Base-by-base conservation (phyloP, 2,329 filamentous ascomycete species). In the Diaporthe sp. region DNA sequence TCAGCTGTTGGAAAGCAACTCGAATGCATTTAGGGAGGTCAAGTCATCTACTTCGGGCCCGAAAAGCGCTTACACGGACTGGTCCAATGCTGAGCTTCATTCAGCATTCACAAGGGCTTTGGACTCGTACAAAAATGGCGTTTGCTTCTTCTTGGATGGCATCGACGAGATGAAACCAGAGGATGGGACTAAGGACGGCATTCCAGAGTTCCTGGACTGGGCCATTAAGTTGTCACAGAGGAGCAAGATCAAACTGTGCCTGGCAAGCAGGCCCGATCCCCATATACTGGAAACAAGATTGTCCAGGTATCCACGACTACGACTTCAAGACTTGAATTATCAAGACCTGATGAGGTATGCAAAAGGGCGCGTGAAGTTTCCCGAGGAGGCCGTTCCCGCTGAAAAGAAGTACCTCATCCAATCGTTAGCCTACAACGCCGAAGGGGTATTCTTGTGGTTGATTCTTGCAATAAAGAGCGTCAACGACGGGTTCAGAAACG, bases 101-200 rank as follows among this genome's bases (percentile, higher is more conserved):
- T 44, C 72, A 1, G 22, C 74, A 3, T 1, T 71, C 15, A 1
- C 8, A 1, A 57, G 6, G n/a, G 10, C 53, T 8, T 49, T 71
- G 37, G 17, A 34, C 4, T 28, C 53, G 2, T 49, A 59, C 37
- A 8, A 59, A 31, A 19, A 37, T 22, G 51, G 51, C 13, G 68
- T 71, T 3, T 79, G 79, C 12, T 70, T 80, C 0, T 80, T 80
- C 34, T 12, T 80, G 22, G 72, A 74, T n/a, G 72, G 72, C 17
- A n/a, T 74, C 28, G 72, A 74, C n/a, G 72, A 74, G 53, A 59
- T 74, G 1, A 19, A 44, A 3, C 62, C 49, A 10, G 34, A 49
- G 12, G 62, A 74, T 25, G 62, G 19, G 39, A 19, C 51, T 2
- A 42, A 39, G 19, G 46, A 39, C 34, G 31, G 49, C 6, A 70